Evolutionary conservation across 2,329 filamentous ascomycete species (phyloP).

Genomic region (Talaromyces amestolkiae): DNA sequence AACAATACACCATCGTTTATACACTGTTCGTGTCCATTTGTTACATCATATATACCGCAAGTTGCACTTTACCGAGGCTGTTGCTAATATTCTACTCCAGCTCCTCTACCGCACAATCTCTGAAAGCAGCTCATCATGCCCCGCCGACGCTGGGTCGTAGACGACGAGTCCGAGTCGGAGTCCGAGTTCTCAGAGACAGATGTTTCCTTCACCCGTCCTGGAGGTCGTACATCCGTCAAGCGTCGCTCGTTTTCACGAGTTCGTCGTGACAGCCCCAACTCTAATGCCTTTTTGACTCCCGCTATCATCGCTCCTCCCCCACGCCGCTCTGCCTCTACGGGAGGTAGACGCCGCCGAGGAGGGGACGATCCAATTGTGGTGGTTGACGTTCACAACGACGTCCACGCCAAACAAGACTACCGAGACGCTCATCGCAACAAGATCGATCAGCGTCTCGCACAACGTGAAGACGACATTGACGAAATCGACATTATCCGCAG

Average conservation of each 20-base stretch:
- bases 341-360: constrained; percentile 29
- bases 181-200: constrained; percentile 34
- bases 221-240: constrained; percentile 24
- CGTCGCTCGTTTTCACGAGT: constrained; percentile 36
- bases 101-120: background rate
- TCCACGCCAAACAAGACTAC: constrained; percentile 25
- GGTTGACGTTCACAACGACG: constrained; percentile 36
- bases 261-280: constrained; percentile 26
- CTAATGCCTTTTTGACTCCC: constrained; percentile 30
- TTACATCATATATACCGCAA: background rate
- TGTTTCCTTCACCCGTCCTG: constrained; percentile 29
- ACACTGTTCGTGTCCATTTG: background rate
- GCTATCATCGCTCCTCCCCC: constrained; percentile 25
- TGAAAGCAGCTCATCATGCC: constrained; percentile 12
- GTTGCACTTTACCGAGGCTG: background rate
- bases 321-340: constrained; percentile 38
- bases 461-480: constrained; percentile 18
- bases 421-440: constrained; percentile 30
- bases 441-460: constrained; percentile 25
- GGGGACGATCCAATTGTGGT: constrained; percentile 30
- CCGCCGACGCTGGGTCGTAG: background rate
- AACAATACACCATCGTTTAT: background rate
- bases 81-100: background rate
- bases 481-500: constrained; percentile 22
- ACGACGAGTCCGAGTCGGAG: constrained; percentile 8